Evolutionary conservation across 805 yeast species (phyloP).

Genomic region (Teunomyces barrocoloradensis): DNA sequence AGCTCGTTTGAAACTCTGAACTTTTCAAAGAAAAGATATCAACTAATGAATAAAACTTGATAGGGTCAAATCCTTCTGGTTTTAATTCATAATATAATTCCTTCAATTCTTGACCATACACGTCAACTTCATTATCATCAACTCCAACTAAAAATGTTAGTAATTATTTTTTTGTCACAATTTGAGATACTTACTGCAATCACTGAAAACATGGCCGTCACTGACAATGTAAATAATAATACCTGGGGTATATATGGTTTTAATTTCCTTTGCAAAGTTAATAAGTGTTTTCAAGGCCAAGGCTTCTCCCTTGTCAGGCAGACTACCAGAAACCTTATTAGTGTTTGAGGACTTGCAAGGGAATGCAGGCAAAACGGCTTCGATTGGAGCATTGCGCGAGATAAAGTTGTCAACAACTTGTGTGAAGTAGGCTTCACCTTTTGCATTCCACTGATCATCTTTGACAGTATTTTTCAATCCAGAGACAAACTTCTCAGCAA

Average conservation of each 20-base stretch:
- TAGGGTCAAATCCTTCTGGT: constrained; percentile 25
- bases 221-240: constrained; percentile 55
- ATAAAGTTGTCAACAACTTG: constrained; percentile 47
- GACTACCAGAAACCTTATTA: constrained; percentile 46
- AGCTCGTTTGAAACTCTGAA: constrained; percentile 11
- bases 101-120: constrained; percentile 44
- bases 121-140: constrained; percentile 52
- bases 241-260: constrained; percentile 51
- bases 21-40: constrained; percentile 29
- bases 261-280: constrained; percentile 26
- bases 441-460: constrained; percentile 49
- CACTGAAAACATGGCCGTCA: constrained; percentile 66
- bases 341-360: constrained; percentile 63
- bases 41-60: constrained; percentile 33
- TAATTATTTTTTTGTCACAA: background rate
- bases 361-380: constrained; percentile 61
- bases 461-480: constrained; percentile 46
- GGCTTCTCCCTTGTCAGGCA: constrained; percentile 54
- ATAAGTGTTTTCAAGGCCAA: constrained; percentile 33
- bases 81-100: constrained; percentile 38
- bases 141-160: constrained; percentile 43
- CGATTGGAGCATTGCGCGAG: constrained; percentile 45
- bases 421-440: constrained; percentile 44
- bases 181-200: constrained; percentile 33
- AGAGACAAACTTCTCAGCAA: constrained; percentile 44